A percentile compares a stretch with the other conserved stretches of the same genome.
phyloP scores from a whole-genome alignment of 2,329 filamentous ascomycete species.

The Pyrenochaeta sp. region DNA sequence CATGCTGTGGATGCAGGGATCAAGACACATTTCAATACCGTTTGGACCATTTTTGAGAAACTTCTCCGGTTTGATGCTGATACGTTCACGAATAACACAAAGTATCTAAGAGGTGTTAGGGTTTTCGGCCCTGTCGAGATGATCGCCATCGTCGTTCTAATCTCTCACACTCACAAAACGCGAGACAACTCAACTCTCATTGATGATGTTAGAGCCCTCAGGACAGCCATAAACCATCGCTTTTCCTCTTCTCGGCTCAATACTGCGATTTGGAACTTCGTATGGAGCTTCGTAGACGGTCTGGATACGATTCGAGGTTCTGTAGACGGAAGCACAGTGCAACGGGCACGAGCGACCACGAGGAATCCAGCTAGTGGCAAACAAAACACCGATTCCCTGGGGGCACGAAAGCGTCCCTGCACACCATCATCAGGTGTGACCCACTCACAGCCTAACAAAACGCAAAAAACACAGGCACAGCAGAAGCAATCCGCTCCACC shows the following conservation, averaged over 20 bases:
- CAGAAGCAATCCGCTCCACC: too few species aligned
- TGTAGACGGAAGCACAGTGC: slow-evolving; percentile 29
- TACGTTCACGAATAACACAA: slow-evolving; percentile 39
- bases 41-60: slow-evolving; percentile 41
- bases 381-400: too few species aligned
- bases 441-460: too few species aligned
- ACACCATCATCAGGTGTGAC: not conserved
- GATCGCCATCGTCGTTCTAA: slow-evolving; percentile 41
- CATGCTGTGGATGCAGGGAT: slow-evolving; percentile 32
- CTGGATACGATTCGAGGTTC: slow-evolving; percentile 35
- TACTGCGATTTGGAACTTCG: slow-evolving; percentile 30
- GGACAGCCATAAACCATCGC: slow-evolving; percentile 32
- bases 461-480: too few species aligned
- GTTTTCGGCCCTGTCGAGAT: slow-evolving; percentile 49
- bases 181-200: slow-evolving; percentile 37
- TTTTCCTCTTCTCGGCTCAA: slow-evolving; percentile 42
- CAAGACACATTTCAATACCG: slow-evolving; percentile 42
- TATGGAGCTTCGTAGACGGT: slow-evolving; percentile 42
- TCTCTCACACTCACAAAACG: slow-evolving; percentile 39
- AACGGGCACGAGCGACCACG: too few species aligned
- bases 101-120: slow-evolving; percentile 32
- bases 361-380: too few species aligned
- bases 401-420: too few species aligned
- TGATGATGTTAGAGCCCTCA: slow-evolving; percentile 38
- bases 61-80: slow-evolving; percentile 34